Percentiles rank a stretch among this genome's conserved stretches.
phyloP scores from a whole-genome alignment of 768 basidiomycete genomes.

The Pleurotus giganteus region DNA sequence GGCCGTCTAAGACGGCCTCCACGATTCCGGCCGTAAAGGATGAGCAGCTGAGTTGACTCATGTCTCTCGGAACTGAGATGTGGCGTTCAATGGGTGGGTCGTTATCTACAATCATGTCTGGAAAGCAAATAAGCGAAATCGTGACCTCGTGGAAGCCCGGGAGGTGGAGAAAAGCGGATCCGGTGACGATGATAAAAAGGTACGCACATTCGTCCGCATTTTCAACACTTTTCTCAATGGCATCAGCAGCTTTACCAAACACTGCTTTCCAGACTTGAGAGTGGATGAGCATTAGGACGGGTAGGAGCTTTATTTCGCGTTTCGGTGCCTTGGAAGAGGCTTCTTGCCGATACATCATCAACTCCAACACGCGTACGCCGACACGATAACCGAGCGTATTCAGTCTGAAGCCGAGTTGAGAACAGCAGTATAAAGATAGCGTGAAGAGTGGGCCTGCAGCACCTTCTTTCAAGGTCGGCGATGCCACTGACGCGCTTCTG shows the following conservation, averaged over 20 bases:
- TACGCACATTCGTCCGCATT: conserved; percentile 91
- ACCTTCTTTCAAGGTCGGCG: conserved; percentile 93
- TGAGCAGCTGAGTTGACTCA: conserved; percentile 94
- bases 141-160: not conserved
- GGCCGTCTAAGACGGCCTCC: conserved; percentile 92
- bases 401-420: conserved; percentile 48
- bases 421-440: conserved; percentile 1
- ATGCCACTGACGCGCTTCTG: conserved; percentile 95
- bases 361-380: conserved; percentile 82
- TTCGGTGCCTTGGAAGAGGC: conserved; percentile 85
- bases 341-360: conserved; percentile 80
- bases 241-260: conserved; percentile 92
- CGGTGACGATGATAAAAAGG: not conserved
- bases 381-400: conserved; percentile 93
- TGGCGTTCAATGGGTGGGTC: conserved; percentile 89
- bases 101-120: conserved; percentile 99
- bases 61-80: conserved; percentile 91
- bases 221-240: conserved; percentile 93
- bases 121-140: conserved; percentile 4
- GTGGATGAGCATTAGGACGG: conserved; percentile 90
- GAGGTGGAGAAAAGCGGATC: conserved; percentile 9
- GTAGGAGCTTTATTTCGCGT: conserved; percentile 86
- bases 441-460: conserved; percentile 2
- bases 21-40: conserved; percentile 97
- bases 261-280: conserved; percentile 94